These are phyloP conservation scores for Dioscorea zingiberensis DNA, from an alignment of 106 monocot genomes.

Conservation along the genomic window DNA sequence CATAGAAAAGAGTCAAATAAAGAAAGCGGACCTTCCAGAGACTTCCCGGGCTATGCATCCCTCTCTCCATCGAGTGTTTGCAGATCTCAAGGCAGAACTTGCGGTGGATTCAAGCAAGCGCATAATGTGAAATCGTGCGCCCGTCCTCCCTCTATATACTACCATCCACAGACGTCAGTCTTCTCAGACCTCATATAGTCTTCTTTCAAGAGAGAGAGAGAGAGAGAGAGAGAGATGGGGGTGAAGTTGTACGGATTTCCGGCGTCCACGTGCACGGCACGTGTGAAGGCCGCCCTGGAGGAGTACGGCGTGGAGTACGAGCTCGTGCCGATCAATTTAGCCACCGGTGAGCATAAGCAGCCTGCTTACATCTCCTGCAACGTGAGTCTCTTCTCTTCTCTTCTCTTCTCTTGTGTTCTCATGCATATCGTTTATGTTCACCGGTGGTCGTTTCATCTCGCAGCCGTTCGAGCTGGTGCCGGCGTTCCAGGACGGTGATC, in stretches of 20 bases:
- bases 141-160: too few relatives aligned
- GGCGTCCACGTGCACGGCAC: constrained; percentile 15
- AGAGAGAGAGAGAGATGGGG: constrained; percentile 2
- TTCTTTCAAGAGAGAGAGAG: constrained; percentile 11
- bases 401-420: not conserved
- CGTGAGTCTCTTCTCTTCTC: constrained; percentile 2
- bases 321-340: constrained; percentile 24
- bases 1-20: too few relatives aligned
- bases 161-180: too few relatives aligned
- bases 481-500: constrained; percentile 31
- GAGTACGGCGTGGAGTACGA: constrained; percentile 33
- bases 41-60: too few relatives aligned
- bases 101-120: too few relatives aligned
- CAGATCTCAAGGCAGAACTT: too few relatives aligned
- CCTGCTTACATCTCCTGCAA: constrained; percentile 30
- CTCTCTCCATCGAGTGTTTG: too few relatives aligned
- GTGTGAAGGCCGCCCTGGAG: constrained; percentile 24
- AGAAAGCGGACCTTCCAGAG: too few relatives aligned
- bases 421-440: not conserved
- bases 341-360: constrained; percentile 42
- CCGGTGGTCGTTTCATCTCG: not conserved
- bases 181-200: too few relatives aligned
- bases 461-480: constrained; percentile 38
- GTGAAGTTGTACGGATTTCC: constrained; percentile 28
- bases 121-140: too few relatives aligned